These are phyloP conservation scores for Paracoccidioides lutzii DNA, from an alignment of 2,329 filamentous ascomycete species.

Conservation along the genomic window DNA sequence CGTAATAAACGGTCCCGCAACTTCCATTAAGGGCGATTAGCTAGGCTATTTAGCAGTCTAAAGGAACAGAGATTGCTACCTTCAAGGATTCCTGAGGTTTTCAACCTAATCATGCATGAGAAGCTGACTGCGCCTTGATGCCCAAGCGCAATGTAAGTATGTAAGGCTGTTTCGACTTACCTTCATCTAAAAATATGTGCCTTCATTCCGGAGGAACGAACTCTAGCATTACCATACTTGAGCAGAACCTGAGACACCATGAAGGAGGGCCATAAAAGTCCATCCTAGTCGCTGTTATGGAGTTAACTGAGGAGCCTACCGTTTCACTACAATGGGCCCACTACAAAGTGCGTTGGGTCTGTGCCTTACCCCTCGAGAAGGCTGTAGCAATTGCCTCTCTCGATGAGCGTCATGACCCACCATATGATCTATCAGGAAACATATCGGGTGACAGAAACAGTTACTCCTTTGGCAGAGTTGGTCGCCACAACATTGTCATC, in stretches of 20 bases:
- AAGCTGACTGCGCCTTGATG: neutral
- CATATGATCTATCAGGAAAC: neutral
- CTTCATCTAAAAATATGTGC: neutral
- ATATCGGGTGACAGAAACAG: constrained; percentile 13
- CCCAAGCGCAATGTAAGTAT: neutral
- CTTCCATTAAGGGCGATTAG: too few relatives aligned
- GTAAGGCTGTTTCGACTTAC: neutral
- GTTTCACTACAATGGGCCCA: neutral
- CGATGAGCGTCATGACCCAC: neutral
- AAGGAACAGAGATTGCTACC: neutral
- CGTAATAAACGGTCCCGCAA: too few relatives aligned
- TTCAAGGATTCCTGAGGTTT: neutral
- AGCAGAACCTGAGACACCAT: neutral
- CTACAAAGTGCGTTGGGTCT: constrained; percentile 2
- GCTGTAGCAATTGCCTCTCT: neutral
- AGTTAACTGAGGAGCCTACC: neutral
- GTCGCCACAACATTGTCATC: constrained; percentile 13
- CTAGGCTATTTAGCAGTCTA: neutral
- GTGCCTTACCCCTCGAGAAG: neutral
- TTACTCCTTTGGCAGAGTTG: constrained; percentile 13
- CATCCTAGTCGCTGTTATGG: neutral
- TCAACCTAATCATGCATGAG: neutral
- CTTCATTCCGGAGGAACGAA: too few relatives aligned
- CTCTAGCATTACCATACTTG: too few relatives aligned
- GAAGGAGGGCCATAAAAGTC: neutral